phyloP scores from a whole-genome alignment of 306 rosid species.

The Spatholobus suberectus region DNA sequence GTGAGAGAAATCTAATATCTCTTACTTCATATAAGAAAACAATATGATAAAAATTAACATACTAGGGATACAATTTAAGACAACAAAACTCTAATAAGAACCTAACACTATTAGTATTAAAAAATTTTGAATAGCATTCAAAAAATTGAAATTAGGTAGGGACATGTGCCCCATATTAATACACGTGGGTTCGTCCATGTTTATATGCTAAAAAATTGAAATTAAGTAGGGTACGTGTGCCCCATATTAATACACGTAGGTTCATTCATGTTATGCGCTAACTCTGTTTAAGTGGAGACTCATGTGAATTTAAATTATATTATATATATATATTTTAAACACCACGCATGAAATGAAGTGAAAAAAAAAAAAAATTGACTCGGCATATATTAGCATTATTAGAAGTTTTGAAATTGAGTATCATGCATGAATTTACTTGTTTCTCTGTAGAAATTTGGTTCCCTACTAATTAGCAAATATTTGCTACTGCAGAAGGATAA shows the following conservation, averaged over 20 bases:
- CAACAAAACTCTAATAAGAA: not conserved
- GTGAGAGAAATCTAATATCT: not conserved
- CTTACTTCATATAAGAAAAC: not conserved
- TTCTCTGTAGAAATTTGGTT: no score
- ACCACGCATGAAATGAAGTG: not conserved
- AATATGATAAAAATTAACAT: not conserved
- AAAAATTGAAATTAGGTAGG: not conserved
- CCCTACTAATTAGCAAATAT: no score
- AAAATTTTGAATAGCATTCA: no score
- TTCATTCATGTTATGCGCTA: not conserved
- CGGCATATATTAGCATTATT: not conserved
- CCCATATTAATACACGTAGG: not conserved
- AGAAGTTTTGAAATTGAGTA: not conserved
- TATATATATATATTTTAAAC: not conserved
- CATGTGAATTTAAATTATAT: not conserved
- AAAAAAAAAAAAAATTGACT: not conserved
- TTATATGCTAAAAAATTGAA: not conserved
- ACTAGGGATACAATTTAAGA: not conserved
- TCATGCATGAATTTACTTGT: no score
- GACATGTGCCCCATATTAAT: not conserved
- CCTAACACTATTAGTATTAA: not conserved
- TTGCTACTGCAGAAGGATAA: no score
- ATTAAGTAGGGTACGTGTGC: not conserved
- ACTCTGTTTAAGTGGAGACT: not conserved
- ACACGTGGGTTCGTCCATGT: not conserved